These are phyloP conservation scores for Chlamydomonas sp. DNA, from an alignment of 139 green algal genomes.

Conservation along the genomic window DNA sequence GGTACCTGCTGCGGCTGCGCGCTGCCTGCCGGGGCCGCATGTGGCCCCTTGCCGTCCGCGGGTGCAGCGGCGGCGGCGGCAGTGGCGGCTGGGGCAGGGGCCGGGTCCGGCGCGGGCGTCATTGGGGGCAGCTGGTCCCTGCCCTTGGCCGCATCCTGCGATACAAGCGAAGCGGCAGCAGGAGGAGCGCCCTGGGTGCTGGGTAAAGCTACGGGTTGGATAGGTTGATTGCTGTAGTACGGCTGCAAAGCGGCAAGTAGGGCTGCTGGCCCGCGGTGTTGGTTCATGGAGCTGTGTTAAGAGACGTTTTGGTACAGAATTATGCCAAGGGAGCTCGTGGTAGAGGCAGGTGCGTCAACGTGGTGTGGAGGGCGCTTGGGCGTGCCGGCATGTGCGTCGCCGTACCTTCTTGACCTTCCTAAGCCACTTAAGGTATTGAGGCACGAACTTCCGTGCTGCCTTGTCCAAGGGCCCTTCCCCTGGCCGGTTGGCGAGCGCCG, in stretches of 20 bases:
- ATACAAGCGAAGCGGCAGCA: background rate
- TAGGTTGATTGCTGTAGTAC: background rate
- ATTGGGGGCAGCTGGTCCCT: background rate
- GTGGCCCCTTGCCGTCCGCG: too few species aligned
- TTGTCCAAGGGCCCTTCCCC: background rate
- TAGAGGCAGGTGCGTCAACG: background rate
- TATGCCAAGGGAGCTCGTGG: background rate
- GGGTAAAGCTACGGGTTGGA: background rate
- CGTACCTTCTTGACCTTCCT: background rate
- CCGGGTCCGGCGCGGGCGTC: background rate
- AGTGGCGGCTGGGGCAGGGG: background rate
- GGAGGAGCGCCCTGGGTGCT: background rate
- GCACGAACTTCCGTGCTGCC: background rate
- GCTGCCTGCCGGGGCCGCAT: too few species aligned
- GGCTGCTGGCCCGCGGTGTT: too few species aligned
- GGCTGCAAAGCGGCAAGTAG: too few species aligned
- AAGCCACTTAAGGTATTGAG: conserved; percentile 8
- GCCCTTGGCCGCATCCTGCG: conserved; percentile 24
- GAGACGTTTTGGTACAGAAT: too few species aligned
- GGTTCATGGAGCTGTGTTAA: too few species aligned
- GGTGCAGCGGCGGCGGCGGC: background rate
- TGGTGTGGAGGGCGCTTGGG: background rate
- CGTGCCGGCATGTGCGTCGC: background rate
- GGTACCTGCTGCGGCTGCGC: too few species aligned
- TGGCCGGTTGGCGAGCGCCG: background rate